Evolutionary conservation across 192 early-diverging fungal species (phyloP).

Genomic region (Lobosporangium transversale): DNA sequence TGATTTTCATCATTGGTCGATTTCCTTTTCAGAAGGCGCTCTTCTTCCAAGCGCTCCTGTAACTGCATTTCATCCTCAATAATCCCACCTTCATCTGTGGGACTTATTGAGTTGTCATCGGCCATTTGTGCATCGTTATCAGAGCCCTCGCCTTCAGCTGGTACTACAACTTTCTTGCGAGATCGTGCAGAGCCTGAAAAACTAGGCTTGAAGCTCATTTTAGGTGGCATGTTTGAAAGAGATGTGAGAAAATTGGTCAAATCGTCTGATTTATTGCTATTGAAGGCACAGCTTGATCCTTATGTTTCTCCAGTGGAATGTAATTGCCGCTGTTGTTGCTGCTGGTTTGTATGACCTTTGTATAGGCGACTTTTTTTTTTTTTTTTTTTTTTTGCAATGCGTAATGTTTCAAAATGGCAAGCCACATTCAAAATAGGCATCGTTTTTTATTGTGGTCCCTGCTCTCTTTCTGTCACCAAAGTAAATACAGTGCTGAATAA

Average conservation of each 20-base stretch:
- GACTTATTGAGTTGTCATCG: conserved; percentile 15
- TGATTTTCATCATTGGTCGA: conserved; percentile 1
- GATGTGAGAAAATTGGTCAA: no score
- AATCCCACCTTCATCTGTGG: conserved; percentile 13
- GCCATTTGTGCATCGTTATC: conserved; percentile 15
- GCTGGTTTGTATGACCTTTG: neutral
- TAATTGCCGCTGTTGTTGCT: no score
- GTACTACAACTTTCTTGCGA: conserved; percentile 14
- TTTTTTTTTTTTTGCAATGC: neutral
- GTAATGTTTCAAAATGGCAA: neutral
- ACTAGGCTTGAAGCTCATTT: conserved; percentile 38
- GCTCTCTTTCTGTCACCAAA: no score
- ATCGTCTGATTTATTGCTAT: no score
- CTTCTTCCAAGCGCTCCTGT: conserved; percentile 41
- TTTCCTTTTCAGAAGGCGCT: conserved; percentile 28
- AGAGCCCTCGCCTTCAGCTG: conserved; percentile 21
- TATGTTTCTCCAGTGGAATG: no score
- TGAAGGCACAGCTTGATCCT: no score
- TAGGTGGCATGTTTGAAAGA: conserved; percentile 34
- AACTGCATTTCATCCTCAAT: conserved; percentile 31
- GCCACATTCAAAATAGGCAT: neutral
- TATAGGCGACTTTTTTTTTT: no score
- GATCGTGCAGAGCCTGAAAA: conserved; percentile 21
- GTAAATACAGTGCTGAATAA: no score
- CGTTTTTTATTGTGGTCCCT: no score